These are phyloP conservation scores for Xylaria acuta DNA, from an alignment of 495 filamentous ascomycete species.

Conservation along the genomic window DNA sequence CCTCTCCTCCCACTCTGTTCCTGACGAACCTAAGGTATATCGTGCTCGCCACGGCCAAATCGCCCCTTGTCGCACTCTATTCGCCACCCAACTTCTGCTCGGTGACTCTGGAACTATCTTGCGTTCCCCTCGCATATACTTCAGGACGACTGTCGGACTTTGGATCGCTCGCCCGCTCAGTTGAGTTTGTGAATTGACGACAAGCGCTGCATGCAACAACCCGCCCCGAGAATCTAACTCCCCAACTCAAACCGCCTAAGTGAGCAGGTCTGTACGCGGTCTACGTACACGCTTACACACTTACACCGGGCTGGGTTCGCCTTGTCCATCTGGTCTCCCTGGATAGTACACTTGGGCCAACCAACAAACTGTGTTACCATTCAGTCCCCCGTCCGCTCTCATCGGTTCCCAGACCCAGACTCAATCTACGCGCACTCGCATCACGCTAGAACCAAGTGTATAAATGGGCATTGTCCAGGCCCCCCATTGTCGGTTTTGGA, in stretches of 20 bases:
- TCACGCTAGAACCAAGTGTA: neutral
- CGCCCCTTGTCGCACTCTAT: neutral
- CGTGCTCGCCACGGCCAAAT: neutral
- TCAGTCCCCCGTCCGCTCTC: neutral
- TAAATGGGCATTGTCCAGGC: constrained; percentile 12
- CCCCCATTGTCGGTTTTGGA: constrained; percentile 8
- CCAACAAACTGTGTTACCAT: neutral
- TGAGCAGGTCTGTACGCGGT: neutral
- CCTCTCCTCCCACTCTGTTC: neutral
- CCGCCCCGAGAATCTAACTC: neutral
- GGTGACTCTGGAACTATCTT: constrained; percentile 6
- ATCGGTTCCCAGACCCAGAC: neutral
- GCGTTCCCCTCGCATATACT: neutral
- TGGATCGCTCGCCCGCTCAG: neutral
- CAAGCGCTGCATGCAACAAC: neutral
- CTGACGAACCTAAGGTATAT: no score
- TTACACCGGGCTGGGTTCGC: neutral
- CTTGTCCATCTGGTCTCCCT: neutral
- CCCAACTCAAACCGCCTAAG: neutral
- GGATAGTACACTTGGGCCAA: constrained; percentile 3
- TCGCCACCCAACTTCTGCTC: neutral
- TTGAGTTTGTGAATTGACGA: neutral
- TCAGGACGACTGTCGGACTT: neutral
- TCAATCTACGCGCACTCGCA: neutral
- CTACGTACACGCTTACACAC: neutral